phyloP scores from a whole-genome alignment of 495 filamentous ascomycete genomes.

The Penicillium goetzii region DNA sequence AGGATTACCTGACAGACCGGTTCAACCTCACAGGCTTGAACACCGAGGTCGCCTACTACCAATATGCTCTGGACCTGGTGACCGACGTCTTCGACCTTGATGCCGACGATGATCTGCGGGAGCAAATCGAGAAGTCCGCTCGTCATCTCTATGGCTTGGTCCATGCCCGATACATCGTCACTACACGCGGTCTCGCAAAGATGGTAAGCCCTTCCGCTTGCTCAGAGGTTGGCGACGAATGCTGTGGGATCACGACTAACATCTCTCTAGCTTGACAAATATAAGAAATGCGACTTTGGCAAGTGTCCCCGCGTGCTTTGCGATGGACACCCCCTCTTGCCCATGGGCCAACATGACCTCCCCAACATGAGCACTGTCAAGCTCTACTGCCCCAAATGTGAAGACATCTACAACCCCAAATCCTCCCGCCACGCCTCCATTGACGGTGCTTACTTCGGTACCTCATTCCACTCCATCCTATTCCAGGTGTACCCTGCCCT shows the following conservation, averaged over 20 bases:
- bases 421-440: constrained; percentile 93
- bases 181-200: constrained; percentile 88
- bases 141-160: constrained; percentile 95
- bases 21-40: constrained; percentile 98
- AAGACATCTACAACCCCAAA: constrained; percentile 99
- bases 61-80: constrained; percentile 97
- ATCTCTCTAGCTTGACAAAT: constrained; percentile 82
- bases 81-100: constrained; percentile 99
- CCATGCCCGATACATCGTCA: constrained; percentile 96
- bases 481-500: constrained; percentile 96
- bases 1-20: constrained; percentile 96
- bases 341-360: constrained; percentile 88
- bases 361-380: constrained; percentile 86
- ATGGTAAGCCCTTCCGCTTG: constrained; percentile 67
- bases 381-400: constrained; percentile 94
- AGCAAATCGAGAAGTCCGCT: constrained; percentile 97
- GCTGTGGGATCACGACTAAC: constrained; percentile 4
- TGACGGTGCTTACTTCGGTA: constrained; percentile 97
- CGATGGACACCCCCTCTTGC: constrained; percentile 85
- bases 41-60: constrained; percentile 97
- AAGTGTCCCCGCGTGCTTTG: constrained; percentile 97
- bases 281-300: constrained; percentile 96
- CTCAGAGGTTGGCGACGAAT: neutral
- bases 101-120: constrained; percentile 96
- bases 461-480: constrained; percentile 97